Conservation (phyloP, 2,329 filamentous ascomycete species). For the Trichoderma citrinoviride region DNA sequence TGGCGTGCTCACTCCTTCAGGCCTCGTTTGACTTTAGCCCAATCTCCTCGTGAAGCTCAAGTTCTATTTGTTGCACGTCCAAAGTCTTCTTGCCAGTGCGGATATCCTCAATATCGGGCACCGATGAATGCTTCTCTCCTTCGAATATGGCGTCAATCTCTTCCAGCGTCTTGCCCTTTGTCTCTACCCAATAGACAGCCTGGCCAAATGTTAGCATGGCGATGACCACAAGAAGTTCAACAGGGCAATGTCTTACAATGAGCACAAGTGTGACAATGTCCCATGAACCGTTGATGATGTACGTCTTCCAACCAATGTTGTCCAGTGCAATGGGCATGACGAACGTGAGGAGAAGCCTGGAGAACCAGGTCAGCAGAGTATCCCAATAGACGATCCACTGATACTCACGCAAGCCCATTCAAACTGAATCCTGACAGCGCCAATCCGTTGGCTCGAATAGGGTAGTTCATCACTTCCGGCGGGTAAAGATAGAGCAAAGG, state of each 20-base stretch:
- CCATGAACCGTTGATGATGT: conserved; percentile 29
- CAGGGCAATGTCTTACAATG: conserved; percentile 10
- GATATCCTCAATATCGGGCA: conserved; percentile 26
- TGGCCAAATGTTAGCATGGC: neutral
- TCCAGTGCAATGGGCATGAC: conserved; percentile 32
- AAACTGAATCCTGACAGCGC: conserved; percentile 31
- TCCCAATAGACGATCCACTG: conserved; percentile 20
- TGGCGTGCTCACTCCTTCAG: neutral
- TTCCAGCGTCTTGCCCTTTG: conserved; percentile 45
- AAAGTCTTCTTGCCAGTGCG: conserved; percentile 17
- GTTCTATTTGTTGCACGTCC: conserved; percentile 20
- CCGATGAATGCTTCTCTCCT: conserved; percentile 23
- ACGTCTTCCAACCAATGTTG: conserved; percentile 25
- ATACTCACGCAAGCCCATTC: conserved; percentile 22
- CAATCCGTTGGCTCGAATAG: conserved; percentile 39
- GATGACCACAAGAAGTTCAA: neutral
- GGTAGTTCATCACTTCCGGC: conserved; percentile 41
- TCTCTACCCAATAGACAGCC: conserved; percentile 36
- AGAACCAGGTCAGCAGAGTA: conserved; percentile 41
- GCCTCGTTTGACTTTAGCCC: conserved; percentile 9
- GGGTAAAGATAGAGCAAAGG: conserved; percentile 46
- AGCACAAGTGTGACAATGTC: conserved; percentile 27
- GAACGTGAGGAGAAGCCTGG: conserved; percentile 38
- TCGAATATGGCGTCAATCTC: conserved; percentile 39
- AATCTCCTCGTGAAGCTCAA: conserved; percentile 19